phyloP scores from a whole-genome alignment of 2,329 filamentous ascomycete genomes.

The Pyricularia sp. region DNA sequence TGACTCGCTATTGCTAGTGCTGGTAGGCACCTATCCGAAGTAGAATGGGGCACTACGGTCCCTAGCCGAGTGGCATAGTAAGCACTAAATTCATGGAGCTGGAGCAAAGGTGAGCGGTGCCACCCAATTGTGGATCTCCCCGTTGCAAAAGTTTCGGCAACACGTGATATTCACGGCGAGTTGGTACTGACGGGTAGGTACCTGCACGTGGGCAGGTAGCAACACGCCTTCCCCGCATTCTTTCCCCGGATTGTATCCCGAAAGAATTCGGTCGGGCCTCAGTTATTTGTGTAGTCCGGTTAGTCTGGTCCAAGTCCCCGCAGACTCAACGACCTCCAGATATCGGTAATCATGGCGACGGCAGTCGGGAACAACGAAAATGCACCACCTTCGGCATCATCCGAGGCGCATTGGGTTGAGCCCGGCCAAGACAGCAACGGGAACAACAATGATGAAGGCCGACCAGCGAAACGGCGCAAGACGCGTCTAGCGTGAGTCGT shows the following conservation, averaged over 20 bases:
- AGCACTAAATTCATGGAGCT: too few relatives aligned
- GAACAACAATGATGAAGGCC: background rate
- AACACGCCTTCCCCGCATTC: background rate
- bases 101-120: too few relatives aligned
- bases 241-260: background rate
- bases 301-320: too few relatives aligned
- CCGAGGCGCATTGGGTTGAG: background rate
- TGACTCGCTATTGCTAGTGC: too few relatives aligned
- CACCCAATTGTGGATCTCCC: background rate
- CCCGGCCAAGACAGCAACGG: background rate
- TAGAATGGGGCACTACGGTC: too few relatives aligned
- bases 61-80: too few relatives aligned
- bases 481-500: conserved; percentile 3
- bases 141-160: background rate
- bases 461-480: conserved; percentile 6
- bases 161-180: background rate
- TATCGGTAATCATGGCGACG: background rate
- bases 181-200: too few relatives aligned
- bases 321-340: too few relatives aligned
- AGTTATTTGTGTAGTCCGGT: background rate
- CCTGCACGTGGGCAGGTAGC: background rate
- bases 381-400: background rate
- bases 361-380: background rate
- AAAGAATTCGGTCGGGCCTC: background rate
- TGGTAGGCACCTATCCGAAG: too few relatives aligned